These are phyloP conservation scores for Populus tomentosa DNA, from an alignment of 441 rosid genomes.

Conservation along the genomic window DNA sequence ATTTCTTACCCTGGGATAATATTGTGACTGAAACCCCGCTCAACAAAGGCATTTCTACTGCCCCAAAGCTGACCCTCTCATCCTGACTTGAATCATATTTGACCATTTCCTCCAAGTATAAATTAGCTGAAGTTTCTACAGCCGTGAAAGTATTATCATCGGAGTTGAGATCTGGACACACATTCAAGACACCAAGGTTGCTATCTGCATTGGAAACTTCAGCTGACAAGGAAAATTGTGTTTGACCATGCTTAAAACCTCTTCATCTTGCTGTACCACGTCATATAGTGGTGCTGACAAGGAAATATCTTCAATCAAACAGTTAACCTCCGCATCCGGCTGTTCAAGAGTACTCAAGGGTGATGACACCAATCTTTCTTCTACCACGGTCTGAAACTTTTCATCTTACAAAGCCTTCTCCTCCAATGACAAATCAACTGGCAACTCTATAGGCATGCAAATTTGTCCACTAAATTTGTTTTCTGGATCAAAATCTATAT, in stretches of 20 bases:
- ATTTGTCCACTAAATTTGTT: slow-evolving; percentile 3
- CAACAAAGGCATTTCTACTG: slow-evolving; percentile 18
- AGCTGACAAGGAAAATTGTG: slow-evolving; percentile 21
- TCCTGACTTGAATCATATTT: slow-evolving; percentile 17
- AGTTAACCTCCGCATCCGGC: background rate
- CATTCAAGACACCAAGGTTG: slow-evolving; percentile 15
- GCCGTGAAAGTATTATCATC: slow-evolving; percentile 11
- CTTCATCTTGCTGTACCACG: background rate
- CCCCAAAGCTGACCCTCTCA: slow-evolving; percentile 23
- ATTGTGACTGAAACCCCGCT: slow-evolving; percentile 9
- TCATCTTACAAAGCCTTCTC: slow-evolving; percentile 13
- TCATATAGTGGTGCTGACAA: background rate
- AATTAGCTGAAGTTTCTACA: slow-evolving; percentile 24
- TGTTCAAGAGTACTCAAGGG: background rate
- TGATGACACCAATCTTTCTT: background rate
- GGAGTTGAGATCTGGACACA: slow-evolving; percentile 17
- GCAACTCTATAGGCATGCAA: background rate
- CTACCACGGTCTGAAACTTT: background rate
- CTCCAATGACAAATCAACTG: background rate
- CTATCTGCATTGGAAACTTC: slow-evolving; percentile 11
- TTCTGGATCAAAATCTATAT: slow-evolving; percentile 8
- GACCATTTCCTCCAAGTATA: slow-evolving; percentile 13
- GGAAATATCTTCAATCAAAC: background rate
- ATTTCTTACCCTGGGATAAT: slow-evolving; percentile 2
- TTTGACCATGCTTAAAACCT: slow-evolving; percentile 16